These are phyloP conservation scores for Nicotiana attenuata DNA, from an alignment of 257 asterid genomes.

Conservation along the genomic window DNA sequence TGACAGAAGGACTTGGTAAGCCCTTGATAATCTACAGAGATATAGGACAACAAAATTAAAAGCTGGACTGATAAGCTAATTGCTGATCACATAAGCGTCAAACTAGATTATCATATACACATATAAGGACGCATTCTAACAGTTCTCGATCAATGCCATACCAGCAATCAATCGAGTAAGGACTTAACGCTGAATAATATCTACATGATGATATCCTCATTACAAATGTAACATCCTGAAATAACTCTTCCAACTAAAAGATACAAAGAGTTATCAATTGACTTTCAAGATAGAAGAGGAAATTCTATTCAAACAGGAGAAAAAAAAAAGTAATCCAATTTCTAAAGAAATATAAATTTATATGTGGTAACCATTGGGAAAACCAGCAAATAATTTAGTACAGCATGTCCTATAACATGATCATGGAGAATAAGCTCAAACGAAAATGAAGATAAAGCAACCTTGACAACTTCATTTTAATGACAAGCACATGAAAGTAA, in stretches of 20 bases:
- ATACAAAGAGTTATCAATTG: neutral
- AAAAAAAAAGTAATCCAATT: neutral
- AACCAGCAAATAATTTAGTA: neutral
- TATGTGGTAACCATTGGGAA: neutral
- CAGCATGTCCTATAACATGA: neutral
- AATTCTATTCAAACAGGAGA: neutral
- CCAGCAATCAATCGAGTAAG: neutral
- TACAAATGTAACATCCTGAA: neutral
- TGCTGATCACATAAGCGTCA: neutral
- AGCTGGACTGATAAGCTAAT: neutral
- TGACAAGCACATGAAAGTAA: neutral
- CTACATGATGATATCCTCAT: neutral
- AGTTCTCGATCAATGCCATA: neutral
- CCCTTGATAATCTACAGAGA: conserved; percentile 91
- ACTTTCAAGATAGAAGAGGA: neutral
- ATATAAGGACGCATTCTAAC: neutral
- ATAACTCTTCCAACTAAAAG: neutral
- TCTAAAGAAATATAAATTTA: neutral
- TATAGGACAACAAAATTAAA: conserved; percentile 9
- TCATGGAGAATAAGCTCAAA: neutral
- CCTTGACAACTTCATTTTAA: neutral
- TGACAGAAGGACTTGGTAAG: conserved; percentile 82
- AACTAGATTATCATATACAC: neutral
- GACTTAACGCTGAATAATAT: neutral
- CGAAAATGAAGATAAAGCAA: neutral